Conservation (phyloP, 768 basidiomycete species). For the Infundibulicybe gibba region DNA sequence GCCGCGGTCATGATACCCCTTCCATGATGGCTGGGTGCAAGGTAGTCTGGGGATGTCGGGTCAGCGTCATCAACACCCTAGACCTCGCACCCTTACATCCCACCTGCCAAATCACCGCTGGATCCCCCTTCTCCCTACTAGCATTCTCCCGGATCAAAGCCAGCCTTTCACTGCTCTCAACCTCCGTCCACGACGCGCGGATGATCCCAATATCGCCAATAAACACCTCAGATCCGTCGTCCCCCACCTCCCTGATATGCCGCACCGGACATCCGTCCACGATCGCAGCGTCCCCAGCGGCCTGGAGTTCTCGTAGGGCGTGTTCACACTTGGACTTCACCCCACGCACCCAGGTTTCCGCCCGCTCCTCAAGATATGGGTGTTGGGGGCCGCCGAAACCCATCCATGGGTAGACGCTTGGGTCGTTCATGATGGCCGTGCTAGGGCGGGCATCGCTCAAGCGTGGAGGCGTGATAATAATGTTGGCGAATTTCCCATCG, state of each 20-base stretch:
- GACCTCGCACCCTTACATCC: conserved; percentile 34
- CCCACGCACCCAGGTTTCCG: conserved; percentile 7
- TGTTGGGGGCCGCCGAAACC: not conserved
- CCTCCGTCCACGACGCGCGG: conserved; percentile 20
- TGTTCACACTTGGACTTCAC: conserved; percentile 6
- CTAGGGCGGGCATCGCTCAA: conserved; percentile 2
- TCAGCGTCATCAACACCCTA: not conserved
- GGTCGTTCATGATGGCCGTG: conserved; percentile 7
- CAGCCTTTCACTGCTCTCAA: conserved; percentile 29
- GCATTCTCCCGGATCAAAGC: conserved; percentile 32
- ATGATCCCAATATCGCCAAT: conserved; percentile 34
- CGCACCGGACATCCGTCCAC: conserved; percentile 38
- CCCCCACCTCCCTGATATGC: conserved; percentile 37
- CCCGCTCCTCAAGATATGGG: conserved; percentile 2
- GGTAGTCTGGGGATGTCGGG: conserved; percentile 34
- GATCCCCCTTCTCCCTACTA: conserved; percentile 35
- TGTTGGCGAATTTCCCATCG: not conserved
- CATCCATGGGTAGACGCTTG: conserved; percentile 3
- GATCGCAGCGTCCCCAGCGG: not conserved
- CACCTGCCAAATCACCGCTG: conserved; percentile 44
- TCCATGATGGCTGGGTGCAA: conserved; percentile 47
- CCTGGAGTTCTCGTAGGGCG: conserved; percentile 1
- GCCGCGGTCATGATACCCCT: conserved; percentile 53
- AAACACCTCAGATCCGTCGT: conserved; percentile 41
- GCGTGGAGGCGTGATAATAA: not conserved